A percentile compares a stretch with the other conserved stretches of the same genome.
These are phyloP conservation scores for Populus hybrid DNA, from an alignment of 441 rosid species.

Conservation along the genomic window DNA sequence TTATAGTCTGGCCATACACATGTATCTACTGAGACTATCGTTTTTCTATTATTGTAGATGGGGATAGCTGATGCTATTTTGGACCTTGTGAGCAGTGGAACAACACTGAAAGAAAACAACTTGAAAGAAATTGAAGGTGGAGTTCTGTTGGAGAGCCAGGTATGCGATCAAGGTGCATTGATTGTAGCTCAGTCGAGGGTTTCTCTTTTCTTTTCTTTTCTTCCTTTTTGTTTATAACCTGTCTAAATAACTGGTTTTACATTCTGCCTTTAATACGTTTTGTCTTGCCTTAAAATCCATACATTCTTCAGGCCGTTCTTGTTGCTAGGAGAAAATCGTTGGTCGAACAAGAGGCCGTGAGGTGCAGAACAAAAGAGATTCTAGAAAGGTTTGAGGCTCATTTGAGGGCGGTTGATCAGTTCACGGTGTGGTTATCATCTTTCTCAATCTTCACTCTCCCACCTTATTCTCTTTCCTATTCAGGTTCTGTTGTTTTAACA, in stretches of 20 bases:
- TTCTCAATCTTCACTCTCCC: not conserved
- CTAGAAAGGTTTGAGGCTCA: conserved; percentile 97
- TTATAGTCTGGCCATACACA: not conserved
- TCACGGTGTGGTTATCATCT: conserved; percentile 44
- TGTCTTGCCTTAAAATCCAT: conserved; percentile 11
- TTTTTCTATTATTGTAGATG: conserved; percentile 54
- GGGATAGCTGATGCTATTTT: conserved; percentile 97
- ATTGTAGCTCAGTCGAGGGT: conserved; percentile 35
- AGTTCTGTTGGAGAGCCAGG: conserved; percentile 93
- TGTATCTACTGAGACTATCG: not conserved
- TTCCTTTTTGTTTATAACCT: not conserved
- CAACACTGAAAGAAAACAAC: conserved; percentile 88
- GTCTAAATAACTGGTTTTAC: conserved; percentile 3
- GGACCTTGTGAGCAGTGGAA: conserved; percentile 99
- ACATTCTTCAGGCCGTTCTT: conserved; percentile 71
- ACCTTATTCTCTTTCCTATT: not conserved
- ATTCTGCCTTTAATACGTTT: conserved; percentile 6
- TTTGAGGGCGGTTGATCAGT: conserved; percentile 82
- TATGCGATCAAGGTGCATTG: conserved; percentile 16
- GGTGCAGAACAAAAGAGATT: conserved; percentile 74
- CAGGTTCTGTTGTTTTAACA: conserved; percentile 1
- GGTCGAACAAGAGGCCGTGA: conserved; percentile 58
- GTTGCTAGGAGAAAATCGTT: conserved; percentile 83
- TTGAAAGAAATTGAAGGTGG: conserved; percentile 95
- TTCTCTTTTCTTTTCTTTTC: conserved; percentile 38